Conservation (phyloP, 805 yeast species). For the Clavispora santaluciae region DNA sequence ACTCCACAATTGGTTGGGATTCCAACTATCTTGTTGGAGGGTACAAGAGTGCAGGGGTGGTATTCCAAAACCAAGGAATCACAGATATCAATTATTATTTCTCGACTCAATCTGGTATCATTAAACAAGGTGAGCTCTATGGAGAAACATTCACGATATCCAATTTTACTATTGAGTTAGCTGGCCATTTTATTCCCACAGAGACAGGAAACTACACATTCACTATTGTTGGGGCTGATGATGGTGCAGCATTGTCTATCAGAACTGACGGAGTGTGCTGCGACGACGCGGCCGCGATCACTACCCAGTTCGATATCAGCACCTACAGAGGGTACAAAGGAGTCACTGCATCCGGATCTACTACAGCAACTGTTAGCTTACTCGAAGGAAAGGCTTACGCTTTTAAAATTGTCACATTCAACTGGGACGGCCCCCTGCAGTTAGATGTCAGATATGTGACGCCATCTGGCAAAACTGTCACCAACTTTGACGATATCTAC, state of each 20-base stretch:
- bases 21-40: slow-evolving; percentile 3
- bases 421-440: slow-evolving; percentile 11
- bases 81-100: neutral
- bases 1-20: slow-evolving; percentile 6
- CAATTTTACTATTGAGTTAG: slow-evolving; percentile 5
- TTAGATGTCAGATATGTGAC: slow-evolving; percentile 4
- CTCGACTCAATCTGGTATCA: neutral
- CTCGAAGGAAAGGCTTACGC: slow-evolving; percentile 10
- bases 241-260: slow-evolving; percentile 15
- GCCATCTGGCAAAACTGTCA: neutral
- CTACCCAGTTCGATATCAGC: slow-evolving; percentile 8
- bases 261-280: slow-evolving; percentile 14
- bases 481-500: neutral
- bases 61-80: neutral
- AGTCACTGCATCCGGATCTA: slow-evolving; percentile 2
- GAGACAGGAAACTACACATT: slow-evolving; percentile 10
- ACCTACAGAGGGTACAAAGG: slow-evolving; percentile 11
- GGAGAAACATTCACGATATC: slow-evolving; percentile 4
- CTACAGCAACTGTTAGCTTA: slow-evolving; percentile 8
- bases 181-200: slow-evolving; percentile 12
- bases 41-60: slow-evolving; percentile 1
- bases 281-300: slow-evolving; percentile 12
- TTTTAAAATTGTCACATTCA: slow-evolving; percentile 12
- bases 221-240: slow-evolving; percentile 10
- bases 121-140: neutral